Base-by-base conservation (phyloP, 2,329 filamentous ascomycete genomes). In the Arthrobotrys sinensis region DNA sequence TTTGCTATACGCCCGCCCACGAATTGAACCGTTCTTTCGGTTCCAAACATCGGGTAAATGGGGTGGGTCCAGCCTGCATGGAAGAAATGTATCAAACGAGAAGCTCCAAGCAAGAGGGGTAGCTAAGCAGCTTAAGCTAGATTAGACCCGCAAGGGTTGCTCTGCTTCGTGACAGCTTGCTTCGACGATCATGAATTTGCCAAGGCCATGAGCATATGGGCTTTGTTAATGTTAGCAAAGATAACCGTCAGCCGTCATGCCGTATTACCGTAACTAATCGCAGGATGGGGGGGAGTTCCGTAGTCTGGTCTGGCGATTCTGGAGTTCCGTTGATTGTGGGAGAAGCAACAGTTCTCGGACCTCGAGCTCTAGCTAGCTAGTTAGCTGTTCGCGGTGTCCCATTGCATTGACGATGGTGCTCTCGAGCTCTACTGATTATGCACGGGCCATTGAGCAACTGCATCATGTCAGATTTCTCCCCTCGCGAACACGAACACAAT, bases 1-100 rank as follows among this genome's bases (percentile, higher is more conserved):
- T 78, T 78, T 57, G 75, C 67, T 57, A 78, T 72, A 67, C 66
- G 73, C 40, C 43, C 32, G 21, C 62, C 38, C 55, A 60, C 55
- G 36, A 60, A 38, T 50, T 60, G 48, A 66, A 43, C 66, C 69
- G 32, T 71, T 72, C 67, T 24, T 72, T 78, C 75, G 75, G 75
- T 78, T 78, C 75, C 75, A 78, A 63, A 68, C 45, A 67, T 72
- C 53, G 67, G 75, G 75, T 72, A 72, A 72, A 72, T 72, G 43
- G 36, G 46, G 75, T 72, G 68, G 72, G 65, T 67, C 65, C 64
- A 48, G 32, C 28, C 62, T 77, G 55, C 64, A 68, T 62, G 71
- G 43, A 60, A 63, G 63, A 46, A 55, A 34, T 62, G 45, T 34
- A 62, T 34, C 55, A 70, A 76, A 65, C 55, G 50, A 76, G 55